Evolutionary conservation across 345 rosid genomes (phyloP).

Genomic region (Kernera saxatilis): DNA sequence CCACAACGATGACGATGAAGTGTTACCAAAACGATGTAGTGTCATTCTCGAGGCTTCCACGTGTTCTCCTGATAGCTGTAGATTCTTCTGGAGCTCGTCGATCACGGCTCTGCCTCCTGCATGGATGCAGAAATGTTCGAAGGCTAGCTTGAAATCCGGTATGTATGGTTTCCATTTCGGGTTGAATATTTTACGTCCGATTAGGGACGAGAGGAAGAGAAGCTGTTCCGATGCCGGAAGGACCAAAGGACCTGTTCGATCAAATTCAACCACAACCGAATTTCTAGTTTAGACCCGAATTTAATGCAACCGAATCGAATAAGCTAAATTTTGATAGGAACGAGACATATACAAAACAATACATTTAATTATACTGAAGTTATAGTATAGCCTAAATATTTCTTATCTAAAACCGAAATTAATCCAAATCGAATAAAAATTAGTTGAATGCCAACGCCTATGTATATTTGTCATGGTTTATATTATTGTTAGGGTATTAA

Average conservation of each 20-base stretch:
- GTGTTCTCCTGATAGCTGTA: conserved; percentile 59
- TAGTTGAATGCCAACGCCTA: not conserved
- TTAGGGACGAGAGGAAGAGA: conserved; percentile 48
- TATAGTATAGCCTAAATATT: not conserved
- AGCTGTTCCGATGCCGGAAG: conserved; percentile 78
- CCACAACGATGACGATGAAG: conserved; percentile 89
- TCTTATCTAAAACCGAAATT: not conserved
- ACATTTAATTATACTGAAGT: not conserved
- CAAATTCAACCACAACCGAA: not conserved
- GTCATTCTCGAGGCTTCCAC: conserved; percentile 91
- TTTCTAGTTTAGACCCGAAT: no score
- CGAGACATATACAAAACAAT: not conserved
- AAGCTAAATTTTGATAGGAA: not conserved
- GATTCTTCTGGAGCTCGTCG: conserved; percentile 71
- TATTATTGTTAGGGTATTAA: not conserved
- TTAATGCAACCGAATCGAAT: not conserved
- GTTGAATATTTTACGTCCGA: conserved; percentile 61
- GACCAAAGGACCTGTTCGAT: conserved; percentile 45
- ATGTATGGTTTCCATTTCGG: conserved; percentile 69
- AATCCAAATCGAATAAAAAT: not conserved
- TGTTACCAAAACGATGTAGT: conserved; percentile 76
- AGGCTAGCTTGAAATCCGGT: conserved; percentile 82
- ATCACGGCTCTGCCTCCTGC: conserved; percentile 92
- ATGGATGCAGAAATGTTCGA: conserved; percentile 92
- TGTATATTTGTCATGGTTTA: not conserved